Base-by-base conservation (phyloP, 495 filamentous ascomycete genomes). In the Choiromyces venosus region DNA sequence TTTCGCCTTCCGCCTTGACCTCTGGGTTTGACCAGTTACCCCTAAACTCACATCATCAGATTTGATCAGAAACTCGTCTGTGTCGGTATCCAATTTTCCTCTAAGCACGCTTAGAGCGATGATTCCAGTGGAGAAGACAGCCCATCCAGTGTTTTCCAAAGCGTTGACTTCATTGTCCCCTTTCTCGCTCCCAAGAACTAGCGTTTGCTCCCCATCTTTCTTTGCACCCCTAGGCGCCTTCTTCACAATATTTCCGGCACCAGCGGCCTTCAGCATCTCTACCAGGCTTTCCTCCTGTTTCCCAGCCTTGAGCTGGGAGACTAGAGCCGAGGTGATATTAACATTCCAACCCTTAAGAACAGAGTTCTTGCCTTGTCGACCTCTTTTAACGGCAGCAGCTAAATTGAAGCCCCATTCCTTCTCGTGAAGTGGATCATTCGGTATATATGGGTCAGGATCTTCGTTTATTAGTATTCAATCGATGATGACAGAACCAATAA, bases 241-340 rank as follows among this genome's bases (percentile, higher is more conserved):
- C 73, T 76, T 80, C 29, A 37, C 37, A 37, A 80, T 71, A 37
- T 44, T 73, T 19, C 77, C 65, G 42, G 73, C 77, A 10, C 78
- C 73, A 1, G 78, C 71, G 9, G 77, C 78, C 70, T 79, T 80
- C n/a, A 80, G 40, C 77, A 80, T 80, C 35, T 73, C 78, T 8
- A 80, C 52, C 21, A 80, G 68, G 10, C 68, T 66, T 6, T 79
- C 78, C 73, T 80, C 78, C 36, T 72, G 73, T 61, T 76, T 76
- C 16, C 68, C 72, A 12, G 73, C 38, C 37, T 79, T 80, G 21
- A 80, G 77, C 29, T 80, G 73, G 16, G 77, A 46, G 19, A 80
- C 19, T 14, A 80, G 71, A 18, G 72, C 71, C 35, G 77, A 29
- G 21, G 78, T 80, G 38, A 80, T 72, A 18, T 80, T 76, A 25